Conservation (phyloP, 2,329 filamentous ascomycete genomes). For the Aureobasidium sp. region DNA sequence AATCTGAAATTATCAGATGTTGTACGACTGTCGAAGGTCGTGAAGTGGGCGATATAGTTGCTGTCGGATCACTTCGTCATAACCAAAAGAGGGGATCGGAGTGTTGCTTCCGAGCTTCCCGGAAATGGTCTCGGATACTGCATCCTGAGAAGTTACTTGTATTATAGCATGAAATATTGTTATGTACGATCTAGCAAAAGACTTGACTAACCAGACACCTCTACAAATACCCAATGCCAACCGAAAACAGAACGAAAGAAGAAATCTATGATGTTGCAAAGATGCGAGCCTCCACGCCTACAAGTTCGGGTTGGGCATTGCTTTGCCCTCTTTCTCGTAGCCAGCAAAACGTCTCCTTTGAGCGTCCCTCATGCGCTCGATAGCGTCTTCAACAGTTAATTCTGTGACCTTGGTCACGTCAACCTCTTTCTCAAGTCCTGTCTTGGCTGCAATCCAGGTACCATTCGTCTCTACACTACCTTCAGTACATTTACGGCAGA, state of each 20-base stretch:
- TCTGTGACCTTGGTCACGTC: constrained; percentile 22
- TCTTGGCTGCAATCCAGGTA: constrained; percentile 25
- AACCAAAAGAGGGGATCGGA: neutral
- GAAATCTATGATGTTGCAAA: neutral
- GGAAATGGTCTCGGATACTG: neutral
- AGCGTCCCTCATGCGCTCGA: constrained; percentile 24
- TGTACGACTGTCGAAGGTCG: neutral
- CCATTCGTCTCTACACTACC: constrained; percentile 26
- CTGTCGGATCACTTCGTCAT: neutral
- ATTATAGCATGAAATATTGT: neutral
- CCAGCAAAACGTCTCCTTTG: constrained; percentile 27
- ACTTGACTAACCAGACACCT: neutral
- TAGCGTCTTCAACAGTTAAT: constrained; percentile 18
- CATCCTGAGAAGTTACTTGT: neutral
- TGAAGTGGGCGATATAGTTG: neutral
- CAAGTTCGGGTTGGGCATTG: constrained; percentile 27
- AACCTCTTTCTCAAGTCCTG: constrained; percentile 24
- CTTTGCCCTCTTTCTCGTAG: constrained; percentile 28
- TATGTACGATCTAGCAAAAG: neutral
- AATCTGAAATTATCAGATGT: neutral
- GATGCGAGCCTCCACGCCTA: constrained; percentile 1
- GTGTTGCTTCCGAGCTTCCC: neutral
- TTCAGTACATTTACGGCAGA: constrained; percentile 25
- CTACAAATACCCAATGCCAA: neutral
- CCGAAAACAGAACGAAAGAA: neutral